A percentile compares a stretch with the other conserved stretches of the same genome.
These are phyloP conservation scores for Phialocephala subalpina DNA, from an alignment of 2,329 filamentous ascomycete species.

Conservation along the genomic window DNA sequence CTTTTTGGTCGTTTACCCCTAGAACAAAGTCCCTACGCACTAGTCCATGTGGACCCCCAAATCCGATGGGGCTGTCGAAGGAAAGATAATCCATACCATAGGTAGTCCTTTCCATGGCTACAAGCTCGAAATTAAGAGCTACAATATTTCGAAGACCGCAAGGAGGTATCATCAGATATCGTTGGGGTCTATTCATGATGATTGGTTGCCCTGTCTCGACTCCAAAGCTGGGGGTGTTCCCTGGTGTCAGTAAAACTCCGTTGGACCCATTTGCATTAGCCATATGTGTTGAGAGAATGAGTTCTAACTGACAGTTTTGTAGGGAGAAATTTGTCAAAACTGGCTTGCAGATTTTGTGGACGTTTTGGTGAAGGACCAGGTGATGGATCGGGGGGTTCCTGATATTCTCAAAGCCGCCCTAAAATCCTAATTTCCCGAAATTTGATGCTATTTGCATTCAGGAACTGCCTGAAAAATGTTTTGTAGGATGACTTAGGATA, in stretches of 20 bases:
- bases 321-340: slow-evolving; percentile 11
- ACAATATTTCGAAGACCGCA: background rate
- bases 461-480: too few relatives aligned
- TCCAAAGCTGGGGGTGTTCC: background rate
- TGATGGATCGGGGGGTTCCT: slow-evolving; percentile 1
- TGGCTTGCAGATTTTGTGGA: slow-evolving; percentile 10
- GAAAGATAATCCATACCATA: background rate
- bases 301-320: slow-evolving; percentile 11
- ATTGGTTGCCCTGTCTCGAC: background rate
- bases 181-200: background rate
- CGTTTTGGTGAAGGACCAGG: slow-evolving; percentile 10
- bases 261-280: slow-evolving; percentile 15
- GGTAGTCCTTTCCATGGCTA: background rate
- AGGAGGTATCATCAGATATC: background rate
- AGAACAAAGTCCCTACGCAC: background rate
- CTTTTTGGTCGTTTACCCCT: background rate
- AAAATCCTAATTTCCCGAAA: background rate
- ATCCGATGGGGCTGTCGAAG: too few relatives aligned
- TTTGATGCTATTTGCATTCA: too few relatives aligned
- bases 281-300: background rate
- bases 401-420: background rate
- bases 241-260: slow-evolving; percentile 7
- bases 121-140: background rate
- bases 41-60: background rate
- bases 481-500: too few relatives aligned